Evolutionary conservation across 768 basidiomycete species (phyloP), one percentile per base, ranked within the genome.

Genomic region (Lactarius quietus): DNA sequence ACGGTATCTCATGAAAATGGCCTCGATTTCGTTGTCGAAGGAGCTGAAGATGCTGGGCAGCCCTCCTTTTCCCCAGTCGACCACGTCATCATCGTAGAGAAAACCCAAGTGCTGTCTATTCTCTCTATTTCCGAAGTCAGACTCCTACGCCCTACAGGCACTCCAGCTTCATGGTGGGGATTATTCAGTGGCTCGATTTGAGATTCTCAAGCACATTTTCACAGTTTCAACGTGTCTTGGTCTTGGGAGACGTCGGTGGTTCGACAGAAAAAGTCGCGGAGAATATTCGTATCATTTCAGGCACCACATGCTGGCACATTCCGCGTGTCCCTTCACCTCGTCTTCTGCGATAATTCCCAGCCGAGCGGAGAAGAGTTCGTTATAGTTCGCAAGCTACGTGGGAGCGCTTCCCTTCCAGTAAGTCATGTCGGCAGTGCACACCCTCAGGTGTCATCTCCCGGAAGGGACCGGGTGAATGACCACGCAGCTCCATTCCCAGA

Each of bases 381-480:
- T 6, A 15, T 66, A 15, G 35, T 23, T 26, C 65, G 65, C 56
- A 33, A 35, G 48, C 61, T 66, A n/a, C 56, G 36, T n/a, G 65
- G 56, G 26, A 7, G 26, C 9, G 61, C 39, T 4, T 4, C 36
- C 33, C 7, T 57, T 28, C 26, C 43, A 20, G 41, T 15, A 8
- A 10, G 3, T 17, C 36, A 4, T 7, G 20, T 52, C 6, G 48
- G 48, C 48, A 48, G 12, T 48, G 23, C 12, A 26, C 12, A 48
- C 15, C 12, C 23, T 26, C 4, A 23, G 23, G 14, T 23, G 48
- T 6, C 48, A 9, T 55, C 18, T 33, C 56, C 29, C 14, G 17
- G 14, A 33, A 20, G 26, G 15, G 18, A 33, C 14, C 9, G 0
- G 15, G 59, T 35, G 8, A 45, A 43, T 29, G 45, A 43, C n/a